phyloP scores from a whole-genome alignment of 2,329 filamentous ascomycete genomes.

The Endoconidiophora laricicola region DNA sequence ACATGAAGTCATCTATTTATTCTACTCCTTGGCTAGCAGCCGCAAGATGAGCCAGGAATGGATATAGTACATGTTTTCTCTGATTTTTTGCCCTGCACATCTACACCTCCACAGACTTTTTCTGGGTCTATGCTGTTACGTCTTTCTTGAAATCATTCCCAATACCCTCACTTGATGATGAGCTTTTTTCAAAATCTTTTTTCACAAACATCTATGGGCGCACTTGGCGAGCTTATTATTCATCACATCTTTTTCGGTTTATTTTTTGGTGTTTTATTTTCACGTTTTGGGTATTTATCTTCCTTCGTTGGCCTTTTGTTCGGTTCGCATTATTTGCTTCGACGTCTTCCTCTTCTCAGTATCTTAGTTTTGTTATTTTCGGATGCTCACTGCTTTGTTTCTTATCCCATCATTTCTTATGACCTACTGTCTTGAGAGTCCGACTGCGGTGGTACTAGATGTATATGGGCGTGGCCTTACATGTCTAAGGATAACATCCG shows the following conservation, averaged over 20 bases:
- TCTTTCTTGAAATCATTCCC: not conserved
- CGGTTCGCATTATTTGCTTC: not conserved
- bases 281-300: not conserved
- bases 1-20: not conserved
- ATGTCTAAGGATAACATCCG: no score
- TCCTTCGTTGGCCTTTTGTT: not conserved
- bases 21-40: not conserved
- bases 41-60: not conserved
- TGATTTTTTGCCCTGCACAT: not conserved
- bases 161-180: not conserved
- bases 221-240: conserved; percentile 1
- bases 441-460: no score
- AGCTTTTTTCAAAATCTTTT: not conserved
- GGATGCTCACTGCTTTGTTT: not conserved
- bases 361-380: not conserved
- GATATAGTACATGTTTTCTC: not conserved
- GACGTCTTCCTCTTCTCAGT: not conserved
- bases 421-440: no score
- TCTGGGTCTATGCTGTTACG: conserved; percentile 3
- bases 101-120: not conserved
- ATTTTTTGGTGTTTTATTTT: conserved; percentile 1
- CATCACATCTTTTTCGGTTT: not conserved
- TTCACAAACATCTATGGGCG: conserved; percentile 1
- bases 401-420: not conserved
- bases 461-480: no score